phyloP scores from a whole-genome alignment of 352 stramenopile genomes.

The Hyaloperonospora arabidopsidis region DNA sequence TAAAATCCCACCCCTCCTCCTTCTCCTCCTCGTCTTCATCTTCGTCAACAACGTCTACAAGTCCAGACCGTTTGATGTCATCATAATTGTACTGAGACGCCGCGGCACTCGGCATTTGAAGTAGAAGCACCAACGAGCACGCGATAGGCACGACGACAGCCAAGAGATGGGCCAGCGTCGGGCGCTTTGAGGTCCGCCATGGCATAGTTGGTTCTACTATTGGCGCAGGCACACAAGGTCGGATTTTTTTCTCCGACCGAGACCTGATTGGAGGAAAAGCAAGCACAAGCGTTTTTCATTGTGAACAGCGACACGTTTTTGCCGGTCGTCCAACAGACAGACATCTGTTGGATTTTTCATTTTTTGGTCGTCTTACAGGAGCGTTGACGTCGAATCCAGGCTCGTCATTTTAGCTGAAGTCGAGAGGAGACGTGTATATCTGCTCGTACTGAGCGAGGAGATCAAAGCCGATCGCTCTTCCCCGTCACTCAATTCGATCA shows the following conservation, averaged over 20 bases:
- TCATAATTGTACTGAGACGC: slow-evolving; percentile 1
- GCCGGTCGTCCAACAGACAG: no score
- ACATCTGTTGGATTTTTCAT: no score
- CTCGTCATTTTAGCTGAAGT: slow-evolving; percentile 2
- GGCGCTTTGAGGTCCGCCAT: slow-evolving; percentile 7
- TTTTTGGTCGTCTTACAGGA: no score
- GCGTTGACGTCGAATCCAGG: not conserved
- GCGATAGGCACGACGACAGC: slow-evolving; percentile 15
- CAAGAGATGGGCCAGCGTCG: slow-evolving; percentile 12
- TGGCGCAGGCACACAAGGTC: no score
- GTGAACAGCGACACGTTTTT: no score
- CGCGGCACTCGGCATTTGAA: slow-evolving; percentile 14
- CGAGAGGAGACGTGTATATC: not conserved
- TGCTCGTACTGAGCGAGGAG: slow-evolving; percentile 2
- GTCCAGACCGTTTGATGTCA: slow-evolving; percentile 12
- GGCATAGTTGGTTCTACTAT: slow-evolving; percentile 2
- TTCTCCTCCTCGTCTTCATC: slow-evolving; percentile 44
- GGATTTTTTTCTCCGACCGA: no score
- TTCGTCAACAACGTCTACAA: slow-evolving; percentile 25
- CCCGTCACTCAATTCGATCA: slow-evolving; percentile 35
- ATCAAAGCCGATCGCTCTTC: slow-evolving; percentile 18
- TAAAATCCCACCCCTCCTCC: slow-evolving; percentile 45
- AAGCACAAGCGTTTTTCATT: no score
- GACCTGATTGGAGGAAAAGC: no score
- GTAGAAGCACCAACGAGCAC: slow-evolving; percentile 15